phyloP scores from a whole-genome alignment of 2,329 filamentous ascomycete species.

The Nemania sp. region DNA sequence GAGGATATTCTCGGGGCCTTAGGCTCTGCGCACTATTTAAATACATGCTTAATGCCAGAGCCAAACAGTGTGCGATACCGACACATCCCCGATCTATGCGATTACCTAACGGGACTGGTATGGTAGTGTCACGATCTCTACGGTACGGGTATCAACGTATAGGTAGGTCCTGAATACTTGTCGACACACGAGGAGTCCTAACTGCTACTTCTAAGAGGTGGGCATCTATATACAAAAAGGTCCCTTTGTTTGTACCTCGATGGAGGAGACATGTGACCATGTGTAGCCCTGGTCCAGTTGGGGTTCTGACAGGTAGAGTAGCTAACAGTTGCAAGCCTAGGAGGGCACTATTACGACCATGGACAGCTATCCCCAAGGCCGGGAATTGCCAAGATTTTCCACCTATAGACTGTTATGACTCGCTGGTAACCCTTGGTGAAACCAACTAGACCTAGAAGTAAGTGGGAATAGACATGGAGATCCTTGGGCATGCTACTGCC shows the following conservation, averaged over 20 bases:
- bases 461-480: constrained; percentile 5
- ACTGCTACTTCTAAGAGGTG: too few species aligned
- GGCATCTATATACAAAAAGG: too few species aligned
- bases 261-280: too few species aligned
- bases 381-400: constrained; percentile 21
- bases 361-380: neutral
- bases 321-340: neutral
- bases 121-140: too few species aligned
- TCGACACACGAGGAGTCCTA: too few species aligned
- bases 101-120: neutral
- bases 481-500: neutral
- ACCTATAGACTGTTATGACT: constrained; percentile 16
- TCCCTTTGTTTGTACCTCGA: too few species aligned
- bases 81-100: neutral
- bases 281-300: too few species aligned
- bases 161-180: too few species aligned
- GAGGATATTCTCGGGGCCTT: neutral
- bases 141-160: too few species aligned
- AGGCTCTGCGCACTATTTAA: constrained; percentile 24
- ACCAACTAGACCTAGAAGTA: neutral
- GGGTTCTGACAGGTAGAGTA: too few species aligned
- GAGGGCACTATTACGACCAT: neutral
- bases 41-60: neutral
- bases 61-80: neutral
- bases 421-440: constrained; percentile 1